Evolutionary conservation across 257 asterid species (phyloP).

Genomic region (Nicotiana paniculata): DNA sequence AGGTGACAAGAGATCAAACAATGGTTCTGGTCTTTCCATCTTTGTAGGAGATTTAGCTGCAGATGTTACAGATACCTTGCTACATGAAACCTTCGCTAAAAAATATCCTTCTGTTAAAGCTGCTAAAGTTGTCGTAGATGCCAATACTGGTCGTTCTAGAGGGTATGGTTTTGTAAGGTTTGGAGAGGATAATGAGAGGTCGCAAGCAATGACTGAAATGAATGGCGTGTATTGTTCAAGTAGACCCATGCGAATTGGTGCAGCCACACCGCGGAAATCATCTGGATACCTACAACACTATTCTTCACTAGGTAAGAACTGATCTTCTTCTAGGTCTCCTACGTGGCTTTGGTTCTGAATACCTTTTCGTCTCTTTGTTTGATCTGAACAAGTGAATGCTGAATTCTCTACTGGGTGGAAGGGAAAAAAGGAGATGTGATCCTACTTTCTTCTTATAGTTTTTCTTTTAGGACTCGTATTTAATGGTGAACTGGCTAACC

Average conservation of each 20-base stretch:
- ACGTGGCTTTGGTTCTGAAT: background rate
- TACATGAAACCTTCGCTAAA: constrained; percentile 61
- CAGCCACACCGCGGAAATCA: constrained; percentile 80
- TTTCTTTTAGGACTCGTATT: no score
- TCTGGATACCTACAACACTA: constrained; percentile 63
- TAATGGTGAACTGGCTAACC: background rate
- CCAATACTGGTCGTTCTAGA: constrained; percentile 78
- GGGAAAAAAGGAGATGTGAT: no score
- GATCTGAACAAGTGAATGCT: background rate
- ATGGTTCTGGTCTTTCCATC: constrained; percentile 78
- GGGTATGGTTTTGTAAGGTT: constrained; percentile 93
- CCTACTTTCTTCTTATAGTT: no score
- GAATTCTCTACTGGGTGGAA: background rate
- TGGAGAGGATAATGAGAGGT: constrained; percentile 75
- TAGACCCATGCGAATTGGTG: constrained; percentile 88
- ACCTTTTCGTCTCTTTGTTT: background rate
- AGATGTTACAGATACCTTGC: constrained; percentile 75
- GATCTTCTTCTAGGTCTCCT: background rate
- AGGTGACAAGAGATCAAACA: constrained; percentile 74
- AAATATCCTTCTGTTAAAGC: constrained; percentile 82
- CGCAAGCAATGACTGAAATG: constrained; percentile 85
- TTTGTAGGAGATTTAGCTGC: constrained; percentile 91
- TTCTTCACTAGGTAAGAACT: constrained; percentile 49
- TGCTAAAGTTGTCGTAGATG: constrained; percentile 84
- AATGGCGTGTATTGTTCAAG: constrained; percentile 68